phyloP scores from a whole-genome alignment of 768 basidiomycete genomes.

The Leccinum ochraceum region DNA sequence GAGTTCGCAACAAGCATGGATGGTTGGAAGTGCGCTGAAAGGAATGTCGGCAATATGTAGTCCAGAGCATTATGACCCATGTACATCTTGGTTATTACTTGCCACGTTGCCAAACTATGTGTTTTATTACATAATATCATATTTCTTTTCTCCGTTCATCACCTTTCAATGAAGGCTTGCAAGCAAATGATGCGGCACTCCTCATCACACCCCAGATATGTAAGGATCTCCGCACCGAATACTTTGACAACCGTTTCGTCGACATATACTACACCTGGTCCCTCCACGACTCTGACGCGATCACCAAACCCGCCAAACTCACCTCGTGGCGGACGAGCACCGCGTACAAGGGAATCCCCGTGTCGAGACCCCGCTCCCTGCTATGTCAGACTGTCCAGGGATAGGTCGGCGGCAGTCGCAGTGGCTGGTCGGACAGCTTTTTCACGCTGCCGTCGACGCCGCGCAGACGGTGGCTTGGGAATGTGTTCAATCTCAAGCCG shows the following conservation, averaged over 20 bases:
- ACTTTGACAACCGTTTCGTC: conserved; percentile 44
- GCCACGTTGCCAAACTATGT: conserved; percentile 27
- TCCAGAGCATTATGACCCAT: conserved; percentile 21
- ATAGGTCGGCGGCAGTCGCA: conserved; percentile 35
- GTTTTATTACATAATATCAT: conserved; percentile 1
- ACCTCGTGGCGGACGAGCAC: conserved; percentile 70
- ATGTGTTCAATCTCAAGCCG: no score
- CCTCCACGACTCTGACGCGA: conserved; percentile 23
- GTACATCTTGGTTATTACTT: no score
- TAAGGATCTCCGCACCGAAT: conserved; percentile 88
- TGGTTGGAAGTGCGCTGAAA: conserved; percentile 14
- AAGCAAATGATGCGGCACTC: conserved; percentile 46
- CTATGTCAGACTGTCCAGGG: not conserved
- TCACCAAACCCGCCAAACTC: conserved; percentile 55
- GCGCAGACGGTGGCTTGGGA: no score
- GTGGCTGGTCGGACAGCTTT: conserved; percentile 41
- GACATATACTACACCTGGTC: conserved; percentile 77
- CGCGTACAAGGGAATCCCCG: conserved; percentile 73
- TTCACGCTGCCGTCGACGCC: no score
- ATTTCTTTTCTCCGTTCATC: conserved; percentile 89
- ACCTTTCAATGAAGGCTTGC: conserved; percentile 39
- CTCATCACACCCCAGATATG: conserved; percentile 85
- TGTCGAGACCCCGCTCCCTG: conserved; percentile 58
- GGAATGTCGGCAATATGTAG: conserved; percentile 20
- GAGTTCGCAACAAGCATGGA: conserved; percentile 10